These are phyloP conservation scores for Backusella macrospora DNA, from an alignment of 192 early-diverging fungal species.

Conservation along the genomic window DNA sequence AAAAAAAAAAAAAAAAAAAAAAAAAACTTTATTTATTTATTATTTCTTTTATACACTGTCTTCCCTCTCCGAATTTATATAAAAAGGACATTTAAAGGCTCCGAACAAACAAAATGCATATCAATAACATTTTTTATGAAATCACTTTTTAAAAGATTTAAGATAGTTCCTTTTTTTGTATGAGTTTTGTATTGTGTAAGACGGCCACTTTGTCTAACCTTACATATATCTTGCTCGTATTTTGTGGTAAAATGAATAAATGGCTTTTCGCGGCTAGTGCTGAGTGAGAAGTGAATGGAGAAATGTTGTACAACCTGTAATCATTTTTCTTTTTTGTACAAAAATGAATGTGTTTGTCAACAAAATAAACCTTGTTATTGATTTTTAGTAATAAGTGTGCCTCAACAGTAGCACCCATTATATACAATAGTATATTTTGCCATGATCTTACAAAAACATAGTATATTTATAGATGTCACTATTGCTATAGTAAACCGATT, in stretches of 20 bases:
- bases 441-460: neutral
- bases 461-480: neutral
- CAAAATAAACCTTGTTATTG: conserved; percentile 9
- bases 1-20: too few relatives aligned
- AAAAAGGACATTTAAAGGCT: conserved; percentile 5
- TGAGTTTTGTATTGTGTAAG: neutral
- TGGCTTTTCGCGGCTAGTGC: neutral
- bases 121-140: neutral
- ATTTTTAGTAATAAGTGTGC: conserved; percentile 16
- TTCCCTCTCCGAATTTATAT: conserved; percentile 1
- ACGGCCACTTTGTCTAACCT: neutral
- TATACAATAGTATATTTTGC: neutral
- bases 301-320: neutral
- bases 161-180: neutral
- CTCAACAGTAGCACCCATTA: neutral
- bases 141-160: neutral
- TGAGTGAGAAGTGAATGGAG: neutral
- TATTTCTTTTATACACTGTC: neutral
- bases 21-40: conserved; percentile 7
- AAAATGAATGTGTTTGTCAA: conserved; percentile 1
- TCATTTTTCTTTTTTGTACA: neutral
- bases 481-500: neutral
- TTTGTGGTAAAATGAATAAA: conserved; percentile 1
- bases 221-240: neutral
- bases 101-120: conserved; percentile 10